Percentiles rank a stretch among this genome's conserved stretches.
Conservation (phyloP, 495 filamentous ascomycete genomes). For the Tuber indicum region DNA sequence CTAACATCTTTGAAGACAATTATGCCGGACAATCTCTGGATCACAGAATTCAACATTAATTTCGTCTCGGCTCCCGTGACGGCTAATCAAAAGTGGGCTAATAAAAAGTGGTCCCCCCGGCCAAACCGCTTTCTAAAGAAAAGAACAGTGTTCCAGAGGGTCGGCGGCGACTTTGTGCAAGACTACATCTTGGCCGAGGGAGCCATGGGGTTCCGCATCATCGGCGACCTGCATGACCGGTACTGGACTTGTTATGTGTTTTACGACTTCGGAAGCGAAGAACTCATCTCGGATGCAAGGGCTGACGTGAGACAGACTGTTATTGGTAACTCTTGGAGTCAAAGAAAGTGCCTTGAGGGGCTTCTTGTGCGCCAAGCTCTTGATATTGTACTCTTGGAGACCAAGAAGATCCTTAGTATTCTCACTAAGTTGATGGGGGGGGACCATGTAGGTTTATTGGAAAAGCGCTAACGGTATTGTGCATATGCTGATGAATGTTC, state of each 20-base stretch:
- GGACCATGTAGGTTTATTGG: not conserved
- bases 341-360: slow-evolving; percentile 6
- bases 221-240: not conserved
- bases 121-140: not conserved
- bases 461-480: not conserved
- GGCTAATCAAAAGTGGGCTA: too few relatives aligned
- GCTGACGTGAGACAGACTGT: not conserved
- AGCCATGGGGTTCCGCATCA: not conserved
- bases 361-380: not conserved
- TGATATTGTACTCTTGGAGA: not conserved
- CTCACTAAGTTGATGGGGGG: not conserved
- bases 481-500: not conserved
- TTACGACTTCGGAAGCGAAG: not conserved
- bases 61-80: not conserved
- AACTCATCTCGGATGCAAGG: not conserved
- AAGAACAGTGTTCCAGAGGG: not conserved
- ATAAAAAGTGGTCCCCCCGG: not conserved
- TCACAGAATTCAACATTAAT: slow-evolving; percentile 4
- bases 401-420: not conserved
- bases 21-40: slow-evolving; percentile 7
- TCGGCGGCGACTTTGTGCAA: not conserved
- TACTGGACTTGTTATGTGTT: slow-evolving; percentile 3
- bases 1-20: not conserved
- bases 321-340: not conserved
- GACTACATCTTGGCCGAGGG: not conserved